Base-by-base conservation (phyloP, 768 basidiomycete species). In the Amanita subjunquillea region DNA sequence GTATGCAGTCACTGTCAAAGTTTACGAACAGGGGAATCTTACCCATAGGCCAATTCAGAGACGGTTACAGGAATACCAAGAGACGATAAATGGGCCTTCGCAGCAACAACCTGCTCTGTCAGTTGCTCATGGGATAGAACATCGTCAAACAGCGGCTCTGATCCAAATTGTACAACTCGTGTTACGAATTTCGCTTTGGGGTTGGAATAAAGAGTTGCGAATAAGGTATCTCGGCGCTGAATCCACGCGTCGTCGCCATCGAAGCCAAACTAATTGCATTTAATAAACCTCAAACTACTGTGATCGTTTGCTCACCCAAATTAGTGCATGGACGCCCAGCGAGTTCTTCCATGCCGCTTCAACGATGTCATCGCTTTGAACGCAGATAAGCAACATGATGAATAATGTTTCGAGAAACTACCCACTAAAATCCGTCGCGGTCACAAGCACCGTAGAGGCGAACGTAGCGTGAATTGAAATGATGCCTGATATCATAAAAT, bases 241-340 rank as follows among this genome's bases (percentile, higher is more conserved):
- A 67, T 63, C 78, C 79, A 80, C 41, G 71, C 30, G 54, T 77
- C 59, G 42, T 60, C 61, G 3, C 60, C 60, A 46, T 71, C 61
- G 48, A 69, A 71, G 1, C 69, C 69, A 51, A 71, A 71, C 70
- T 70, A 38, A 43, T 34, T 34, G 32, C 12, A 34, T 34, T 30
- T 17, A 51, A 38, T 17, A 41, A 22, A 37, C 48, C 30, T 27
- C 37, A 52, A 25, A 15, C 38, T 17, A 34, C 36, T 1, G 23
- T 17, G 22, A n/a, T 12, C 10, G 4, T 10, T 13, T 15, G 22
- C 69, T 61, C 58, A 80, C 79, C 80, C 79, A 83, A 46, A 83
- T 71, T 34, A 81, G 63, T 10, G 79, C 80, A 52, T 83, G 81
- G 12, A 83, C 78, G 25, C 80, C 80, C 12, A 83, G 63, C 13